Evolutionary conservation across 1,139 yeast genomes (phyloP).

Genomic region (Lodderomyces margitis): DNA sequence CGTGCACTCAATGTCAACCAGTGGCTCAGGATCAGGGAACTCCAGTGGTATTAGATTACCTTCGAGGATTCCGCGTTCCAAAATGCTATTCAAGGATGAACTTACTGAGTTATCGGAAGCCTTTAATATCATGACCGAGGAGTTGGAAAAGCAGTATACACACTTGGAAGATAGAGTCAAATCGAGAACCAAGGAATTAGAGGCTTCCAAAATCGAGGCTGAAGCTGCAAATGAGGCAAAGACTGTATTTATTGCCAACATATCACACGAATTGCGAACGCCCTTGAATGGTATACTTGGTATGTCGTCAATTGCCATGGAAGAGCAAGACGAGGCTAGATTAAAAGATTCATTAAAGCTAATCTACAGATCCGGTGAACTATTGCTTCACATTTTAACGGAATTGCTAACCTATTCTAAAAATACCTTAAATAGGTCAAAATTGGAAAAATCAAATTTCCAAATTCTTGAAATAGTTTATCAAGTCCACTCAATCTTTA

Average conservation of each 20-base stretch:
- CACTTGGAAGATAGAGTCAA: conserved; percentile 88
- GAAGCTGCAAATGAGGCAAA: conserved; percentile 95
- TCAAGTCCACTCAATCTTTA: conserved; percentile 85
- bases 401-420: conserved; percentile 87
- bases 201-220: conserved; percentile 84
- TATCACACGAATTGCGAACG: conserved; percentile 91
- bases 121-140: conserved; percentile 88
- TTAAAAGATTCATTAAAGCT: conserved; percentile 67
- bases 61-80: conserved; percentile 53
- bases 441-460: conserved; percentile 77
- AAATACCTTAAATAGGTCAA: conserved; percentile 81
- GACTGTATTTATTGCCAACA: conserved; percentile 91
- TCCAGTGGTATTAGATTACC: conserved; percentile 46
- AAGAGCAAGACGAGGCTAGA: conserved; percentile 65
- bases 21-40: conserved; percentile 30
- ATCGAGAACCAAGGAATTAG: conserved; percentile 82
- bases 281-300: conserved; percentile 96
- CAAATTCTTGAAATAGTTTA: conserved; percentile 71
- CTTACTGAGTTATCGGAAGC: conserved; percentile 84
- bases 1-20: conserved; percentile 23
- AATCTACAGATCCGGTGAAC: conserved; percentile 85
- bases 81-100: conserved; percentile 74
- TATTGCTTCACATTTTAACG: conserved; percentile 80
- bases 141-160: conserved; percentile 76
- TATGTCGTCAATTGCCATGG: conserved; percentile 92